These are phyloP conservation scores for Flueggea neowawraea DNA, from an alignment of 441 rosid genomes.

Conservation along the genomic window DNA sequence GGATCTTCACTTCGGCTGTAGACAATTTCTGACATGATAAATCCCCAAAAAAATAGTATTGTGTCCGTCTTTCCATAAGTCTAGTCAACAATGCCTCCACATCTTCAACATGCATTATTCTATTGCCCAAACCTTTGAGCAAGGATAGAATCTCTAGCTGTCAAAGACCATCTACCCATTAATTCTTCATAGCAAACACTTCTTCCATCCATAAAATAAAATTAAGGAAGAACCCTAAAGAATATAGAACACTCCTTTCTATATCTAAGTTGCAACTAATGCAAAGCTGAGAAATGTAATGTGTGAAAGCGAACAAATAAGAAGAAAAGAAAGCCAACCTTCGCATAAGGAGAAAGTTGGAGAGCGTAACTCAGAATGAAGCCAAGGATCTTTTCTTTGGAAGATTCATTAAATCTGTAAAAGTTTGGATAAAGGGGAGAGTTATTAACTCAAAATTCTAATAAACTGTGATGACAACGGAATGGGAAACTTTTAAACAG, in stretches of 20 bases:
- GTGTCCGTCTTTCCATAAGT: conserved; percentile 65
- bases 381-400: conserved; percentile 65
- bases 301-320: neutral
- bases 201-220: conserved; percentile 1
- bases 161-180: conserved; percentile 23
- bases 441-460: neutral
- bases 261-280: conserved; percentile 1
- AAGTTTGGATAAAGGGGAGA: neutral
- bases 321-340: conserved; percentile 43
- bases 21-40: conserved; percentile 52
- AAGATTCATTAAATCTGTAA: conserved; percentile 79
- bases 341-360: conserved; percentile 65
- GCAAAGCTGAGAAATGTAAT: neutral
- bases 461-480: neutral
- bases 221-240: conserved; percentile 3
- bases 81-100: conserved; percentile 55
- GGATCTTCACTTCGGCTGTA: conserved; percentile 54
- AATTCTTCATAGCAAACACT: conserved; percentile 4
- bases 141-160: conserved; percentile 81
- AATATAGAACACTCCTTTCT: neutral
- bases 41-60: conserved; percentile 37
- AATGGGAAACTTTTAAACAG: neutral
- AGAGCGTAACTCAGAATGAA: conserved; percentile 56
- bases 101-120: conserved; percentile 51
- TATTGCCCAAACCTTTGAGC: conserved; percentile 77